These are phyloP conservation scores for Colletotrichum navitas DNA, from an alignment of 2,329 filamentous ascomycete species.

Conservation along the genomic window DNA sequence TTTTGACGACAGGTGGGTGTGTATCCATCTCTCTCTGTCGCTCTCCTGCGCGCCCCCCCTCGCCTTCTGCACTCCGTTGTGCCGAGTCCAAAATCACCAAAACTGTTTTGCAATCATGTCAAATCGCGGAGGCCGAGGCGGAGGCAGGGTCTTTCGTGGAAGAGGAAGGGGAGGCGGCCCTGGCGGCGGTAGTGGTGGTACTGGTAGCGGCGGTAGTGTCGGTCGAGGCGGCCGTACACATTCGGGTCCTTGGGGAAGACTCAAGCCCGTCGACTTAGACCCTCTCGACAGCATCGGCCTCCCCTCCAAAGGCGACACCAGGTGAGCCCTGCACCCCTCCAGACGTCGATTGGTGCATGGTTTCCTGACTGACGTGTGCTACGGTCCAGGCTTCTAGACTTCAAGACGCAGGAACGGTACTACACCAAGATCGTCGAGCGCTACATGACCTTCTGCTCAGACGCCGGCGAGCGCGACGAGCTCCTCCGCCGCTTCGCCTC, in stretches of 20 bases:
- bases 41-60: neutral
- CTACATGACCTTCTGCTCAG: slow-evolving; percentile 90
- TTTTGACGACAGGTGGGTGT: slow-evolving; percentile 33
- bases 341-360: neutral
- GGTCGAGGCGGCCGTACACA: slow-evolving; percentile 49
- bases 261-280: slow-evolving; percentile 81
- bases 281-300: slow-evolving; percentile 85
- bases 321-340: slow-evolving; percentile 63
- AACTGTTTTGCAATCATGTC: slow-evolving; percentile 22
- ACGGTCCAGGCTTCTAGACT: slow-evolving; percentile 72
- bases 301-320: slow-evolving; percentile 90
- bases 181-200: neutral
- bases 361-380: slow-evolving; percentile 27
- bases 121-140: slow-evolving; percentile 32
- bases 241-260: slow-evolving; percentile 74
- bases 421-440: slow-evolving; percentile 89
- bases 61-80: slow-evolving; percentile 3
- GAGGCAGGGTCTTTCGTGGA: slow-evolving; percentile 12
- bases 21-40: neutral
- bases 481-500: slow-evolving; percentile 82
- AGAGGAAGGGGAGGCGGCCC: slow-evolving; percentile 10
- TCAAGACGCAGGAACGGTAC: slow-evolving; percentile 85
- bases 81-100: neutral
- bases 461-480: slow-evolving; percentile 76
- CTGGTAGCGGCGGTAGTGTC: neutral